phyloP scores from a whole-genome alignment of 2,329 filamentous ascomycete species.

The Emericellopsis cladophorae region DNA sequence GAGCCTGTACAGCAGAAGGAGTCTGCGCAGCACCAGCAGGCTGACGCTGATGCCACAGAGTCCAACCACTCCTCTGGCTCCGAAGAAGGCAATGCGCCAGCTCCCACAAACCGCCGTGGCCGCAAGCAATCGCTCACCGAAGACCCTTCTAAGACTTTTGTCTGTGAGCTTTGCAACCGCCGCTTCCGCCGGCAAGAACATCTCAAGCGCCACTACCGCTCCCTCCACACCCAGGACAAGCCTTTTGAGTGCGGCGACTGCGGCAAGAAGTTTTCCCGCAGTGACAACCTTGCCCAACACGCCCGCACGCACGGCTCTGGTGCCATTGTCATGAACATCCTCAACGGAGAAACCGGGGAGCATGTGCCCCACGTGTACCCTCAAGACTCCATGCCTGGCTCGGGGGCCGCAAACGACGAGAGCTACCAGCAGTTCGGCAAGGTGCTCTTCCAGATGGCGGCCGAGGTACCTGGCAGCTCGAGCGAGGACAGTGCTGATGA shows the following conservation, averaged over 20 bases:
- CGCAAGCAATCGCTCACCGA: slow-evolving; percentile 98
- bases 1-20: slow-evolving; percentile 14
- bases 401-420: slow-evolving; percentile 34
- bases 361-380: too few species aligned
- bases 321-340: slow-evolving; percentile 71
- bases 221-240: slow-evolving; percentile 96
- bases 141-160: slow-evolving; percentile 95
- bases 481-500: slow-evolving; percentile 46
- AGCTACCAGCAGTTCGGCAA: slow-evolving; percentile 59
- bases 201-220: slow-evolving; percentile 95
- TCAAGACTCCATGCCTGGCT: slow-evolving; percentile 12
- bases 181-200: slow-evolving; percentile 98
- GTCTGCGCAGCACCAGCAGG: slow-evolving; percentile 15
- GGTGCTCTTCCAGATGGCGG: slow-evolving; percentile 70
- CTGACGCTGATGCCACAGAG: slow-evolving; percentile 21
- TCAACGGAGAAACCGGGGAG: slow-evolving; percentile 59
- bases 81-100: slow-evolving; percentile 28
- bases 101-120: slow-evolving; percentile 74
- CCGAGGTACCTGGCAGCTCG: slow-evolving; percentile 55
- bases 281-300: slow-evolving; percentile 94
- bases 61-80: slow-evolving; percentile 27
- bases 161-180: slow-evolving; percentile 90
- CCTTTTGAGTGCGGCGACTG: slow-evolving; percentile 96
- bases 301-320: slow-evolving; percentile 85
- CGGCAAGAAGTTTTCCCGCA: slow-evolving; percentile 97